Evolutionary conservation across 1,284 basidiomycete species (phyloP), one percentile per base, ranked within the genome.

Genomic region (Peniophora sp.): DNA sequence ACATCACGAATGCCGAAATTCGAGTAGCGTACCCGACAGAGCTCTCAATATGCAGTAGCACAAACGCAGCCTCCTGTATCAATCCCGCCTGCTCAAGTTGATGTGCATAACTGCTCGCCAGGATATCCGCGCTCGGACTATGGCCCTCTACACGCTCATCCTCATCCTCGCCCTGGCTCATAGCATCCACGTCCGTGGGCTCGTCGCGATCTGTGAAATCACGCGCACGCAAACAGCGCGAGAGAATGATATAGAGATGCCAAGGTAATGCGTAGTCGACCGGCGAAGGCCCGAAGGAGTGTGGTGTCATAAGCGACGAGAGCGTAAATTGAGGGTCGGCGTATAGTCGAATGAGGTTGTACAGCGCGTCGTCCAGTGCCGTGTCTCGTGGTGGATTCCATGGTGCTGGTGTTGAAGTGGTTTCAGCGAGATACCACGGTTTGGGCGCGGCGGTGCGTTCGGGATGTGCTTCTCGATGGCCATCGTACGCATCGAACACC

Each of bases 221-320:
- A 23, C 94, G 79, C 47, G 87, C 69, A 39, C 84, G 75, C 65
- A 98, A 79, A 49, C 89, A 89, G 22, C 86, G 80, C 3, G 92
- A 88, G 23, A 99, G 73, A 32, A 98, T 71, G 53, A 94, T 81
- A 65, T 96, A 97, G 25, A 98, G 65, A 67, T 98, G 94, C 96
- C 96, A 99, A 8, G 90, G 78, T 50, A 97, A 71, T 11, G 91
- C 82, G 63, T 84, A 86, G 65, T 97, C 94, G 19, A 83, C 67
- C 0, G 88, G 86, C 11, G 83, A 88, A 0, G 87, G 69, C 1
- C 85, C 81, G 61, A 90, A 92, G 35, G 88, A 89, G 27, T 84
- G 71, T 0, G 94, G 87, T 54, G 71, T 79, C 58, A 76, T 74
- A 8, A 79, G 67, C 32, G 75, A 71, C 2, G 82, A 85, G 14